A percentile compares a stretch with the other conserved stretches of the same genome.
These are phyloP conservation scores for Ustanciosporium gigantosporum DNA, from an alignment of 1,284 basidiomycete genomes.

Conservation along the genomic window DNA sequence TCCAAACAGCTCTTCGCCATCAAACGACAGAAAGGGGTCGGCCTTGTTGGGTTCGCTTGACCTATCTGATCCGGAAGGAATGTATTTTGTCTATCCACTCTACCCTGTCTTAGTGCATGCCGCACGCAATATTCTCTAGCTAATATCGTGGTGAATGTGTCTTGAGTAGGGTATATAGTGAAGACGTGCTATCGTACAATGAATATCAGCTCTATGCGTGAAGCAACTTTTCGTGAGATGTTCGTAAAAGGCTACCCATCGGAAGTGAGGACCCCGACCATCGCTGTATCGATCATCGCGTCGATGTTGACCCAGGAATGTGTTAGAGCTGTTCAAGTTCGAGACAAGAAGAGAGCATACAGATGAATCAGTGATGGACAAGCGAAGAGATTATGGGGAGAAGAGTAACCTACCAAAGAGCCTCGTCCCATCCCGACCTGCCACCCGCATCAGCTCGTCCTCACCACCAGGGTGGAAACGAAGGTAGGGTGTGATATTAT, in stretches of 20 bases:
- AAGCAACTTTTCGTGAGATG: too few relatives aligned
- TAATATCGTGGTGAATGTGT: background rate
- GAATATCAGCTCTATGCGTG: too few relatives aligned
- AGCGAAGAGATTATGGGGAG: background rate
- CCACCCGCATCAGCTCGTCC: conserved; percentile 90
- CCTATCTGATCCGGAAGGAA: background rate
- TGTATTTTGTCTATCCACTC: too few relatives aligned
- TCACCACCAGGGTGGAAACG: conserved; percentile 92
- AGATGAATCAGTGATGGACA: background rate
- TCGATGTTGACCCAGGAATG: conserved; percentile 93
- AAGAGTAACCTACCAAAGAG: conserved; percentile 77
- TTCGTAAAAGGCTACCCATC: too few relatives aligned
- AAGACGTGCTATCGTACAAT: too few relatives aligned
- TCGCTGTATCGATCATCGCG: conserved; percentile 86
- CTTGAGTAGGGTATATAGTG: too few relatives aligned
- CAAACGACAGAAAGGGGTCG: conserved; percentile 32
- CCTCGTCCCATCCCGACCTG: conserved; percentile 89
- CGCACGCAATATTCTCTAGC: conserved; percentile 4
- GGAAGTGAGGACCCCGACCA: conserved; percentile 80
- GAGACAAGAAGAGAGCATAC: background rate
- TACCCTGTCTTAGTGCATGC: too few relatives aligned
- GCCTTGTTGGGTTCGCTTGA: conserved; percentile 33
- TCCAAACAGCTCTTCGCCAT: conserved; percentile 52
- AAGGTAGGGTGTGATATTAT: conserved; percentile 92
- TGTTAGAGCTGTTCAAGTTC: conserved; percentile 43